These are phyloP conservation scores for Saccharomycopsis capsularis DNA, from an alignment of 805 yeast genomes.

Conservation along the genomic window DNA sequence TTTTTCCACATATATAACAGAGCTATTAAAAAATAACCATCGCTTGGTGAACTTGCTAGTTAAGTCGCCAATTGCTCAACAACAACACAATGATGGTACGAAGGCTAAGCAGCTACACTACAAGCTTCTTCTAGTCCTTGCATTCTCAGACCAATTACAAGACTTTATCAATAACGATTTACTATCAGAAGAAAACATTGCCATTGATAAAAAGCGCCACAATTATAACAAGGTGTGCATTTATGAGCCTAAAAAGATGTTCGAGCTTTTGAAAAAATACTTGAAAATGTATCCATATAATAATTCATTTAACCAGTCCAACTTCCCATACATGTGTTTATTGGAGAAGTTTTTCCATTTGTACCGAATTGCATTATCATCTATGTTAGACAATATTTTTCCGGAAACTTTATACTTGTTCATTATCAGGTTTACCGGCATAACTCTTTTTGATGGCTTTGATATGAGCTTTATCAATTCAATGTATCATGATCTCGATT, in stretches of 20 bases:
- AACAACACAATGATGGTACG: background rate
- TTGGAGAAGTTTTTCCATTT: slow-evolving; percentile 7
- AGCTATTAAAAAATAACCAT: background rate
- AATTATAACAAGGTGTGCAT: background rate
- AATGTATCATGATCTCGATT: slow-evolving; percentile 1
- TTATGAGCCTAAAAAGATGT: background rate
- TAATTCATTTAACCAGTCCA: background rate
- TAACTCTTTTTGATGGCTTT: slow-evolving; percentile 3
- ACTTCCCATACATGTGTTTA: background rate
- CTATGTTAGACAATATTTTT: slow-evolving; percentile 11
- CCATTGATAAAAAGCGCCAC: background rate
- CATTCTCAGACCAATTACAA: background rate
- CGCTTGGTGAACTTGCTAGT: background rate
- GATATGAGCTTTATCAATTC: slow-evolving; percentile 2
- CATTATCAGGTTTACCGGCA: slow-evolving; percentile 8
- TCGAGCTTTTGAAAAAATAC: background rate
- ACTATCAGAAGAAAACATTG: background rate
- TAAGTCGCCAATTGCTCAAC: background rate
- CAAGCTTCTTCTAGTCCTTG: background rate
- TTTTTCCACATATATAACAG: background rate
- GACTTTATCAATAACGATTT: background rate
- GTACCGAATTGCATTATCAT: slow-evolving; percentile 8
- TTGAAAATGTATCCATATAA: background rate
- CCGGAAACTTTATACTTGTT: slow-evolving; percentile 10
- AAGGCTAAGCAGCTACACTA: background rate